Evolutionary conservation across 352 stramenopile species (phyloP).

Genomic region (Phytophthora podocarpi): DNA sequence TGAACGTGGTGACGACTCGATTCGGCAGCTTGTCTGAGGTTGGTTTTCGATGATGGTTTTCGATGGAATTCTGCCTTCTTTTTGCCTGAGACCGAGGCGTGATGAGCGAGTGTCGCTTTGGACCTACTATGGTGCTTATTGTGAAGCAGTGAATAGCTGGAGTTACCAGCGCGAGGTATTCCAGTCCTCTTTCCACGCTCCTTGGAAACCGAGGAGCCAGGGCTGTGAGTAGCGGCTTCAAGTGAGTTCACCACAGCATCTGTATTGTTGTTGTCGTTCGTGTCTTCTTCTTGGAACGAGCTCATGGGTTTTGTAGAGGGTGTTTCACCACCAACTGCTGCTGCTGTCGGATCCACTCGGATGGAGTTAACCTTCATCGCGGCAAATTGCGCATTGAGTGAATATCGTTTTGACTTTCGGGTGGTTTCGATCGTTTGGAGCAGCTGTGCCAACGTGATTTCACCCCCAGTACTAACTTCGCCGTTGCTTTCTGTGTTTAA

Average conservation of each 20-base stretch:
- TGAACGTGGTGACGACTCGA: not conserved
- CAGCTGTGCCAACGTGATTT: slow-evolving; percentile 33
- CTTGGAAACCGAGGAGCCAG: too few relatives aligned
- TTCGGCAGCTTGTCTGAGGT: not conserved
- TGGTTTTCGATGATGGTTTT: not conserved
- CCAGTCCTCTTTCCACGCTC: slow-evolving; percentile 11
- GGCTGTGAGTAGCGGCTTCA: too few relatives aligned
- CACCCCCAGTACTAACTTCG: too few relatives aligned
- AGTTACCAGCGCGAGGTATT: too few relatives aligned
- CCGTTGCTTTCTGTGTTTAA: not conserved
- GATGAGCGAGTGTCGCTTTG: not conserved
- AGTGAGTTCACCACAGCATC: not conserved
- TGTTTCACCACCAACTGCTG: not conserved
- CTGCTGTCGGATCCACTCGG: slow-evolving; percentile 1
- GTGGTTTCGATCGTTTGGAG: slow-evolving; percentile 33
- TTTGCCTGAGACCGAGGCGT: slow-evolving; percentile 1
- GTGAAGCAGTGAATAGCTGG: slow-evolving; percentile 6
- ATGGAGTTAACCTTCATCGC: slow-evolving; percentile 14
- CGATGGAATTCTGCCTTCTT: slow-evolving; percentile 16
- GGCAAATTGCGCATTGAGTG: slow-evolving; percentile 1
- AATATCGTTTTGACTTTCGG: slow-evolving; percentile 13
- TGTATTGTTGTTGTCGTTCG: not conserved
- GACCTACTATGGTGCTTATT: slow-evolving; percentile 15
- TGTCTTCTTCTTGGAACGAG: too few relatives aligned
- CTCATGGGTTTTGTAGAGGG: too few relatives aligned